Evolutionary conservation across 1,284 basidiomycete genomes (phyloP).

Genomic region (Boletus semigastroideus): DNA sequence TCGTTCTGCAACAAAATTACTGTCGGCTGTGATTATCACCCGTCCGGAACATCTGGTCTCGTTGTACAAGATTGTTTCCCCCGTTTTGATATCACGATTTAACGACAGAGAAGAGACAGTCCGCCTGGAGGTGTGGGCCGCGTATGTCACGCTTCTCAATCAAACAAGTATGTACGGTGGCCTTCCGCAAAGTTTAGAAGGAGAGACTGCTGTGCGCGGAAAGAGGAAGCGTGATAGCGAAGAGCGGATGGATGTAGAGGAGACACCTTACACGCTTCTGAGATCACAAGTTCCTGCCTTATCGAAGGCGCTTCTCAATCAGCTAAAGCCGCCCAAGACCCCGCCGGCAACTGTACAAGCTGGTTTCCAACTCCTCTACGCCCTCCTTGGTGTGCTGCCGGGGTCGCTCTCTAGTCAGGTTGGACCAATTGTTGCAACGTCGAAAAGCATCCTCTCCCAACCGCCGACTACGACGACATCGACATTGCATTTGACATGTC

Average conservation of each 20-base stretch:
- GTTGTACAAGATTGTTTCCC: constrained; percentile 84
- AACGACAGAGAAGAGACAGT: constrained; percentile 96
- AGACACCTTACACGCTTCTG: constrained; percentile 71
- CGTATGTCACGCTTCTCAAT: constrained; percentile 78
- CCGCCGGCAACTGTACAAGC: constrained; percentile 79
- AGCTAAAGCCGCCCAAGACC: constrained; percentile 81
- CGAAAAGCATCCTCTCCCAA: constrained; percentile 63
- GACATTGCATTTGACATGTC: constrained; percentile 73
- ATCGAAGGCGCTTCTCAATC: constrained; percentile 80
- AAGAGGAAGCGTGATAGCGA: constrained; percentile 83
- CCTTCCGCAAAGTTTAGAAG: constrained; percentile 51
- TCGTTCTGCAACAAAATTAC: constrained; percentile 87
- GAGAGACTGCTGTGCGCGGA: constrained; percentile 49
- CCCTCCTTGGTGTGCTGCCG: constrained; percentile 77
- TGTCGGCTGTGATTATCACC: constrained; percentile 83
- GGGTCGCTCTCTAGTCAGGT: constrained; percentile 81
- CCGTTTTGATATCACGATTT: constrained; percentile 87
- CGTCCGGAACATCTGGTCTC: constrained; percentile 81
- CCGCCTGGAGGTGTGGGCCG: constrained; percentile 89
- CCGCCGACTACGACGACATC: constrained; percentile 68
- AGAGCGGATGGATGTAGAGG: constrained; percentile 71
- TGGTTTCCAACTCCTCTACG: constrained; percentile 78
- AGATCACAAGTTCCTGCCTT: constrained; percentile 74
- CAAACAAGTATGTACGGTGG: constrained; percentile 82
- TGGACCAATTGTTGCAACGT: constrained; percentile 56